A percentile compares a stretch with the other conserved stretches of the same genome.
These are phyloP conservation scores for Phytophthora tubulina DNA, from an alignment of 352 stramenopile genomes.

Conservation along the genomic window DNA sequence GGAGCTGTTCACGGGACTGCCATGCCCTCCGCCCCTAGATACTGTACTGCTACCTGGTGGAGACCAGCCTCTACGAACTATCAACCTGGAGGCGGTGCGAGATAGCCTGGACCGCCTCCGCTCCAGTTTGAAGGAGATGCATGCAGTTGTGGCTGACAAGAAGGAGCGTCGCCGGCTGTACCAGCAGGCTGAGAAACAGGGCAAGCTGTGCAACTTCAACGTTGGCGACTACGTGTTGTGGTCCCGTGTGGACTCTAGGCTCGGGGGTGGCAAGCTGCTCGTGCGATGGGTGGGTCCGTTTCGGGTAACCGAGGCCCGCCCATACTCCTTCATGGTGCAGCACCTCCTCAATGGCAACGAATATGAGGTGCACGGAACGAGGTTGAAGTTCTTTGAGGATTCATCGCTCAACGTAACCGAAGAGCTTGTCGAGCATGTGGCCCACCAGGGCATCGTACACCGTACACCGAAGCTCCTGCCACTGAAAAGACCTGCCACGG, in stretches of 20 bases:
- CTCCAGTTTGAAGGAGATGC: conserved; percentile 2
- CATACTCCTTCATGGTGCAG: conserved; percentile 29
- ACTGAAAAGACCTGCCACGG: conserved; percentile 9
- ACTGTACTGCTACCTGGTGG: conserved; percentile 3
- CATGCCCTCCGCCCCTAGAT: too few relatives aligned
- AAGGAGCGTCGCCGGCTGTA: conserved; percentile 18
- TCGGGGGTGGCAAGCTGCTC: conserved; percentile 17
- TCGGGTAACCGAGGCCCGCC: conserved; percentile 6
- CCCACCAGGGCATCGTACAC: conserved; percentile 17
- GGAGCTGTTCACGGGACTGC: too few relatives aligned
- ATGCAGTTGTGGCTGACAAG: conserved; percentile 7
- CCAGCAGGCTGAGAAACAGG: conserved; percentile 12
- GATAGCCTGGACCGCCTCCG: conserved; percentile 3
- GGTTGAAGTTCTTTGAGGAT: conserved; percentile 30
- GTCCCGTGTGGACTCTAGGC: conserved; percentile 18
- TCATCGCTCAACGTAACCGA: conserved; percentile 23
- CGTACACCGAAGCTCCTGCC: conserved; percentile 2
- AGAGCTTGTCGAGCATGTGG: conserved; percentile 26
- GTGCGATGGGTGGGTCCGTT: conserved; percentile 28
- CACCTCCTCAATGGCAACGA: conserved; percentile 20
- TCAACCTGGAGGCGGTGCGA: neutral
- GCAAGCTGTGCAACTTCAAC: conserved; percentile 19
- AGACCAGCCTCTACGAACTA: neutral
- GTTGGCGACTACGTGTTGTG: conserved; percentile 34
- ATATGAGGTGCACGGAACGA: conserved; percentile 27